Base-by-base conservation (phyloP, 768 basidiomycete genomes). In the Lactarius psammicola region DNA sequence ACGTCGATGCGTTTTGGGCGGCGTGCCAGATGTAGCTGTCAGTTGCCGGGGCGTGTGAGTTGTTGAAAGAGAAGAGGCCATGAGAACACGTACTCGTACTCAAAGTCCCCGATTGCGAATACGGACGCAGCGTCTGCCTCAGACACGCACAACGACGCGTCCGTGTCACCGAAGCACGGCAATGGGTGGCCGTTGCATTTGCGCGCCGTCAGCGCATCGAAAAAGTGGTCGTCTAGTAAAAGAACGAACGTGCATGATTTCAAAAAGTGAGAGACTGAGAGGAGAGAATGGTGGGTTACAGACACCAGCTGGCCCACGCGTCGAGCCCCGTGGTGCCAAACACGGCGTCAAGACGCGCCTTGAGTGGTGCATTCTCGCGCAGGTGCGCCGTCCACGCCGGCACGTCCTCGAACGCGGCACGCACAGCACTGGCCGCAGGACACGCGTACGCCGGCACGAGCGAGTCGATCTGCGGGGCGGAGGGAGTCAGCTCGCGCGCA, bases 291-390 rank as follows among this genome's bases (percentile, higher is more conserved):
- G 38, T 44, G 23, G 31, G 31, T 59, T 20, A 63, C 79, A 56
- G 58, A 81, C 82, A 83, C 82, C 82, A 83, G 2, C 76, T 75
- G n/a, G 76, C 69, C 82, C 82, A 83, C 5, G 72, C 78, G 8
- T 70, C 68, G 58, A 80, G 63, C 3, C 75, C 79, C 2, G 74
- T 72, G 1, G 81, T 82, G 18, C 82, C 82, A 23, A 81, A 73
- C 13, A 73, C 79, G 0, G 60, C 69, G 55, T 75, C 79, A 10
- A 83, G 72, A 34, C 77, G 72, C 20, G 71, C 72, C 61, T 80
- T 76, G 54, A 83, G 74, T 23, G 72, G 72, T 15, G 73, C 72
- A 58, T 80, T 77, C 38, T 71, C 69, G 10, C 71, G 55, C 6
- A 83, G 75, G 68, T 83, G 82, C 59, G 80, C 75, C 8, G 75